A percentile compares a stretch with the other conserved stretches of the same genome.
phyloP scores from a whole-genome alignment of 2,329 filamentous ascomycete genomes.

The Colletotrichum eremochloae region DNA sequence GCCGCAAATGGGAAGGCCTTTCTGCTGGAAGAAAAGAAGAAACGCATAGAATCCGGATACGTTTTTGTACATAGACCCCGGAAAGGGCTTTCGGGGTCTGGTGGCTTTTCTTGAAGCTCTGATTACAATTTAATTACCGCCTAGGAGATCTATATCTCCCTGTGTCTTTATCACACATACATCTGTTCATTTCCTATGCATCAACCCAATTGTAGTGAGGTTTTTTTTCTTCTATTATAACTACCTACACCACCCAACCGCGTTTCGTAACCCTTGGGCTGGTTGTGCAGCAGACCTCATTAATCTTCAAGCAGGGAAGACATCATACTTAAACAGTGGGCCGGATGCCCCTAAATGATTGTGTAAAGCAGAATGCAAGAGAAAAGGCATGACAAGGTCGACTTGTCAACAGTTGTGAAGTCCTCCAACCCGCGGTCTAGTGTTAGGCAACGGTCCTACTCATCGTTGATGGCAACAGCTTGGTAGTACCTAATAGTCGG shows the following conservation, averaged over 20 bases:
- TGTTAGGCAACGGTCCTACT: slow-evolving; percentile 36
- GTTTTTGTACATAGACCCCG: slow-evolving; percentile 34
- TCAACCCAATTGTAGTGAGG: background rate
- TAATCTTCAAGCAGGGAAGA: background rate
- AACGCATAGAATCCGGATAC: slow-evolving; percentile 37
- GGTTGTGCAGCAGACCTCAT: background rate
- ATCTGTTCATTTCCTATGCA: too few species aligned
- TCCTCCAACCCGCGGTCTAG: background rate
- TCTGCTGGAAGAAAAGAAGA: slow-evolving; percentile 35
- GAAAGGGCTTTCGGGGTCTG: slow-evolving; percentile 19
- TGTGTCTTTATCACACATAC: slow-evolving; percentile 15
- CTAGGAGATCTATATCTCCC: slow-evolving; percentile 33
- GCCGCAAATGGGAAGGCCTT: slow-evolving; percentile 34
- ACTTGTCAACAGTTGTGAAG: background rate
- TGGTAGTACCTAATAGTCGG: slow-evolving; percentile 37
- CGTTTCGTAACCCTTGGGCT: background rate
- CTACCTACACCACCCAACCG: background rate
- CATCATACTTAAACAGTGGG: slow-evolving; percentile 24
- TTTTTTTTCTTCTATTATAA: background rate
- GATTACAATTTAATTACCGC: slow-evolving; percentile 39
- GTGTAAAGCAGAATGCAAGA: background rate
- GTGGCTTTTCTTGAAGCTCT: slow-evolving; percentile 34
- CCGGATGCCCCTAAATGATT: background rate
- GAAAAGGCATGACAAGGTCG: background rate
- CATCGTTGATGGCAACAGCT: slow-evolving; percentile 17